Evolutionary conservation across 1,284 basidiomycete genomes (phyloP).

Genomic region (Butyriboletus appendiculatus): DNA sequence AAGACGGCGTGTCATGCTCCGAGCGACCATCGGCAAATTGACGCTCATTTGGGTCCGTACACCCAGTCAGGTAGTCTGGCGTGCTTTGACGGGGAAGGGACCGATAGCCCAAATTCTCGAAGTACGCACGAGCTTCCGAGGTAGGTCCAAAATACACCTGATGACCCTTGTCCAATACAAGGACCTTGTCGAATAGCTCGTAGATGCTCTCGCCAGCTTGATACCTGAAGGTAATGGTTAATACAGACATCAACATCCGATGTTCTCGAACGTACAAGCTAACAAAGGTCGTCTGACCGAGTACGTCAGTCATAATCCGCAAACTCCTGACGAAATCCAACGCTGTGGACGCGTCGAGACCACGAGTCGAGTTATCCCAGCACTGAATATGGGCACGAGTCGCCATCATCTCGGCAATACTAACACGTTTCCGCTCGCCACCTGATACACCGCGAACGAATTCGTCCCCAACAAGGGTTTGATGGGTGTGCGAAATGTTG

Average conservation of each 20-base stretch:
- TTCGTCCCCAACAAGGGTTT: constrained; percentile 84
- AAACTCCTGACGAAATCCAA: constrained; percentile 76
- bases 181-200: constrained; percentile 79
- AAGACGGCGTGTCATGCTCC: constrained; percentile 65
- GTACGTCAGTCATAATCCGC: constrained; percentile 76
- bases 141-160: constrained; percentile 84
- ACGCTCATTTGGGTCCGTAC: constrained; percentile 85
- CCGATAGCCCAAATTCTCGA: constrained; percentile 77
- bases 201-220: constrained; percentile 82
- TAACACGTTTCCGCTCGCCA: constrained; percentile 86
- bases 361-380: constrained; percentile 85
- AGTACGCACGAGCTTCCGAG: constrained; percentile 73
- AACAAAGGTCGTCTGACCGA: constrained; percentile 77
- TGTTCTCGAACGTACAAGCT: constrained; percentile 54
- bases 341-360: constrained; percentile 86
- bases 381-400: constrained; percentile 76
- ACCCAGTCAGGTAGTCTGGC: constrained; percentile 79
- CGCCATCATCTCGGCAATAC: constrained; percentile 85
- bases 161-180: constrained; percentile 79
- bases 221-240: constrained; percentile 49
- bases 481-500: constrained; percentile 73
- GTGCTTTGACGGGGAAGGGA: constrained; percentile 73
- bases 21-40: constrained; percentile 77
- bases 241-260: constrained; percentile 11
- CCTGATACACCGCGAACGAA: constrained; percentile 86